Evolutionary conservation across 768 basidiomycete genomes (phyloP).

Genomic region (Botryobasidium botryosum): DNA sequence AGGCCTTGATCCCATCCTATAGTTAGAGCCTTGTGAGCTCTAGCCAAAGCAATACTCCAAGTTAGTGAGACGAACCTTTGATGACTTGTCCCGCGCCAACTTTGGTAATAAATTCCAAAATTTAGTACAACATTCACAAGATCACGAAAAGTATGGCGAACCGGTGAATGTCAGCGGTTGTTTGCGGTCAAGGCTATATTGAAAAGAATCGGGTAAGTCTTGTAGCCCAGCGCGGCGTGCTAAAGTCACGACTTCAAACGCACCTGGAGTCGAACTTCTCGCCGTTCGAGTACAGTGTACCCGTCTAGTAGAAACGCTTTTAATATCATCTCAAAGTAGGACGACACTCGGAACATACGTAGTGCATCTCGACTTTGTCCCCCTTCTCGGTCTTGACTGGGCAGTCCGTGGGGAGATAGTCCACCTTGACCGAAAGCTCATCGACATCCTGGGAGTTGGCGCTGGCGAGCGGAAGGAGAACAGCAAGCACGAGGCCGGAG

Average conservation of each 20-base stretch:
- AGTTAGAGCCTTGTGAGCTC: neutral
- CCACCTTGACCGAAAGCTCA: no score
- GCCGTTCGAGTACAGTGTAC: conserved; percentile 57
- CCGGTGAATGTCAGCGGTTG: conserved; percentile 63
- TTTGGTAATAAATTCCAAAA: conserved; percentile 16
- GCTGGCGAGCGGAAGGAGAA: no score
- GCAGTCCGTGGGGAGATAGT: conserved; percentile 7
- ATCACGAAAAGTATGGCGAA: conserved; percentile 21
- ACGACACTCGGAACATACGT: conserved; percentile 30
- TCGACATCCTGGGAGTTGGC: no score
- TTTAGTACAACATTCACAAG: neutral
- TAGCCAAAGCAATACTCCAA: neutral
- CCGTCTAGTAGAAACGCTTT: conserved; percentile 34
- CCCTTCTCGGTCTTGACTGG: conserved; percentile 24
- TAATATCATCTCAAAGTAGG: neutral
- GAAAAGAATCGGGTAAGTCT: neutral
- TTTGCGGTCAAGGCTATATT: conserved; percentile 47
- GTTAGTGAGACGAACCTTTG: conserved; percentile 22
- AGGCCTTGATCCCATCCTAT: conserved; percentile 66
- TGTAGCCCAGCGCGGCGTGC: neutral
- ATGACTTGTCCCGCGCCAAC: conserved; percentile 74
- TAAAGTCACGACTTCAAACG: conserved; percentile 11
- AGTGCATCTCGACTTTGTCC: conserved; percentile 58
- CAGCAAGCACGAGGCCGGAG: no score
- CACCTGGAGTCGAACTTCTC: conserved; percentile 84